phyloP scores from a whole-genome alignment of 163 green algal genomes.

The Prototheca stagnorum region DNA sequence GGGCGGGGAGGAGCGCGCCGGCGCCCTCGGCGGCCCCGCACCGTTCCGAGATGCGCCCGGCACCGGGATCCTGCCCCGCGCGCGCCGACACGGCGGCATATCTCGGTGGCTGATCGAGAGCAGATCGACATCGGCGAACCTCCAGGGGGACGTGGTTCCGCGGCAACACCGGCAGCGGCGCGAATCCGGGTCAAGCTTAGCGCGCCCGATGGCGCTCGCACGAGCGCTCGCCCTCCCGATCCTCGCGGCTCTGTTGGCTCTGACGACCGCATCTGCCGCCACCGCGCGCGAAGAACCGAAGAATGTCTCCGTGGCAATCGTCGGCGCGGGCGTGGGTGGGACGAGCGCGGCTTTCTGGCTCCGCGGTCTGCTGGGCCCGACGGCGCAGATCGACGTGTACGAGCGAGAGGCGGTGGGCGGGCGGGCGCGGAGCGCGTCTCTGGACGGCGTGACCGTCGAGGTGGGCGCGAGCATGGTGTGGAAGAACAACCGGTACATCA shows the following conservation, averaged over 20 bases:
- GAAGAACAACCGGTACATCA: not conserved
- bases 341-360: slow-evolving; percentile 3
- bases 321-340: slow-evolving; percentile 9
- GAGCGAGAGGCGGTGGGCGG: not conserved
- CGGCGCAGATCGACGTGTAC: slow-evolving; percentile 3
- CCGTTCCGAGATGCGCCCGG: no score
- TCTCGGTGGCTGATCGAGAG: no score
- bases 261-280: not conserved
- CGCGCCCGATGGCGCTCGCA: not conserved
- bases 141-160: not conserved
- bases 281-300: no score
- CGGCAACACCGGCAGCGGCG: not conserved
- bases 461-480: not conserved
- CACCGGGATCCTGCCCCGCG: no score
- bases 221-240: not conserved
- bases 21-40: no score
- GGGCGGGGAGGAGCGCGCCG: no score
- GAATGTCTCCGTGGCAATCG: slow-evolving; percentile 4
- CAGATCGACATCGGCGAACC: no score
- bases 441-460: slow-evolving; percentile 2
- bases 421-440: not conserved
- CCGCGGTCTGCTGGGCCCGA: not conserved
- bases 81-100: no score
- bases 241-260: not conserved
- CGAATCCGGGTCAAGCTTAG: not conserved